These are phyloP conservation scores for Tarenaya hassleriana DNA, from an alignment of 345 rosid genomes.

Conservation along the genomic window DNA sequence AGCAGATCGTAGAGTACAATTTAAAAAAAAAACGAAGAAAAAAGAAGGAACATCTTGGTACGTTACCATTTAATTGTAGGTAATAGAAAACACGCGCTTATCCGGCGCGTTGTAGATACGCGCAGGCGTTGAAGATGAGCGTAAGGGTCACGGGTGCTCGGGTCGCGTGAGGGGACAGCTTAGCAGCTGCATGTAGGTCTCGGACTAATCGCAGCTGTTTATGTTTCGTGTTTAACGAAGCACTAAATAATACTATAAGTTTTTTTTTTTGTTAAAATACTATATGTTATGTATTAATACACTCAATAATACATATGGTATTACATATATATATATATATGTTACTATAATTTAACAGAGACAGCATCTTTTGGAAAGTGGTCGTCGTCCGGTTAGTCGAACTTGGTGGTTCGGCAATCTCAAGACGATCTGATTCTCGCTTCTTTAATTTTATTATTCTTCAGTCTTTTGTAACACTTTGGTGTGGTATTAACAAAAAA, in stretches of 20 bases:
- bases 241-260: background rate
- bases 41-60: conserved; percentile 29
- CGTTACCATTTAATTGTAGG: conserved; percentile 26
- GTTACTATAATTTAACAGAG: conserved; percentile 2
- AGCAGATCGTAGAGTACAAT: conserved; percentile 39
- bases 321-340: conserved; percentile 19
- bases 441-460: conserved; percentile 12
- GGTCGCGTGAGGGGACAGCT: conserved; percentile 27
- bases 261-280: too few species aligned
- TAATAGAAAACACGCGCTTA: conserved; percentile 23
- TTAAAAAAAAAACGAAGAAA: too few species aligned
- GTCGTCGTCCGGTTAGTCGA: conserved; percentile 71
- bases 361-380: conserved; percentile 92
- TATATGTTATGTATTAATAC: conserved; percentile 18
- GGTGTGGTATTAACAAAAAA: conserved; percentile 34
- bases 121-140: conserved; percentile 2
- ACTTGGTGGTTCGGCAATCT: conserved; percentile 49
- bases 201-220: conserved; percentile 32
- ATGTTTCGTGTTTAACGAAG: conserved; percentile 28
- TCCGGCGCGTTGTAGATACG: conserved; percentile 2
- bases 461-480: conserved; percentile 1
- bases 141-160: conserved; percentile 13
- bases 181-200: conserved; percentile 38
- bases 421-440: conserved; percentile 65
- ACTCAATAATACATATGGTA: conserved; percentile 22